Percentiles rank a stretch among this genome's conserved stretches.
Evolutionary conservation across 1,284 basidiomycete genomes (phyloP).

Genomic region (Trametes hirsuta): DNA sequence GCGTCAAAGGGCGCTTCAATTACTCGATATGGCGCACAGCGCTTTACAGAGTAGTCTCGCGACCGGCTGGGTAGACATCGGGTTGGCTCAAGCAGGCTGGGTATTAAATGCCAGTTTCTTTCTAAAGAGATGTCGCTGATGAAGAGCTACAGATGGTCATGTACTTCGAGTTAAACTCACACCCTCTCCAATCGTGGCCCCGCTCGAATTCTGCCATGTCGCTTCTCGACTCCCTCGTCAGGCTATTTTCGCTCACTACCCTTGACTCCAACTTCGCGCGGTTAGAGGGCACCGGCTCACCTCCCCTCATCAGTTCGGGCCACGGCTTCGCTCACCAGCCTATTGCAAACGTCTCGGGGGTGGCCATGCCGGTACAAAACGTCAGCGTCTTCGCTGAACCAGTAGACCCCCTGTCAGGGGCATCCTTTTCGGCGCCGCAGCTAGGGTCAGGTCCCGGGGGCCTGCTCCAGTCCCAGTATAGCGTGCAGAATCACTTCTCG

Average conservation of each 20-base stretch:
- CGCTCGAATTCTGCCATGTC: constrained; percentile 58
- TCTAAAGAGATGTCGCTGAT: background rate
- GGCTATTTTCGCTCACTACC: constrained; percentile 54
- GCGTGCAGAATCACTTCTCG: background rate
- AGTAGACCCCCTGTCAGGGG: too few species aligned
- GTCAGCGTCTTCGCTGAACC: too few species aligned
- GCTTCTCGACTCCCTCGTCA: constrained; percentile 69
- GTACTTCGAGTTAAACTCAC: constrained; percentile 70
- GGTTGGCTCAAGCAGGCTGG: constrained; percentile 73
- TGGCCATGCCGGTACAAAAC: too few species aligned
- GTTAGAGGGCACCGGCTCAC: constrained; percentile 16
- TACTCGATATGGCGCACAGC: constrained; percentile 68
- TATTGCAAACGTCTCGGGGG: too few species aligned
- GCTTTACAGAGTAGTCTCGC: constrained; percentile 70
- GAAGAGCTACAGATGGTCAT: constrained; percentile 55
- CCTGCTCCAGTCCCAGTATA: background rate
- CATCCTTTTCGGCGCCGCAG: too few species aligned
- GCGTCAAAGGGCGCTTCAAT: constrained; percentile 53
- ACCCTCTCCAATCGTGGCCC: constrained; percentile 56
- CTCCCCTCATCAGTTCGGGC: background rate
- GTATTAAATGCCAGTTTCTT: constrained; percentile 41
- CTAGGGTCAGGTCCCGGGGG: too few species aligned
- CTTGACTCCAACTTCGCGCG: constrained; percentile 45
- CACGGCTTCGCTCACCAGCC: background rate
- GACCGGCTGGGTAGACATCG: constrained; percentile 70